These are phyloP conservation scores for Fraxinus quadrangulata DNA, from an alignment of 257 asterid genomes.

Conservation along the genomic window DNA sequence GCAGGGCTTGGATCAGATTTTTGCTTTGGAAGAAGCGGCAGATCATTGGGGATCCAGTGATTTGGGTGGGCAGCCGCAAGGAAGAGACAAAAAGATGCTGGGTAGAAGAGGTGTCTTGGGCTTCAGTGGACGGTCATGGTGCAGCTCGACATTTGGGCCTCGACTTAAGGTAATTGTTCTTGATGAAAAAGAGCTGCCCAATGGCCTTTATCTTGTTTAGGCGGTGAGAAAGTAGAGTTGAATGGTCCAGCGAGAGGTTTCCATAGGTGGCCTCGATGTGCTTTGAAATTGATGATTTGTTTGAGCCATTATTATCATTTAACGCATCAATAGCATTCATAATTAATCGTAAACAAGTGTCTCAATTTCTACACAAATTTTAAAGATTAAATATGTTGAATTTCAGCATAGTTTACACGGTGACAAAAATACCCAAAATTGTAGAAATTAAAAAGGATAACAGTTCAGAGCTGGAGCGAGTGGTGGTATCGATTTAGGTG, in stretches of 20 bases:
- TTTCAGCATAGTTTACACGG: no score
- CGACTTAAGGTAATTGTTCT: constrained; percentile 70
- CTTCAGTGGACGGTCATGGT: constrained; percentile 92
- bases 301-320: constrained; percentile 58
- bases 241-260: constrained; percentile 55
- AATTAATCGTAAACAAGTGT: constrained; percentile 49
- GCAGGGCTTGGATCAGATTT: constrained; percentile 13
- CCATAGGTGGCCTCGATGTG: constrained; percentile 69
- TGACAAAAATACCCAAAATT: no score
- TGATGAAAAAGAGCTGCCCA: constrained; percentile 62
- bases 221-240: constrained; percentile 64
- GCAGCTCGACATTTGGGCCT: constrained; percentile 68
- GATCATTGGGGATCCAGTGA: constrained; percentile 44
- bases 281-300: constrained; percentile 58
- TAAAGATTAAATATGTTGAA: not conserved
- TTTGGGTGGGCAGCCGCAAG: constrained; percentile 81
- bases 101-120: constrained; percentile 50
- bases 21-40: constrained; percentile 41
- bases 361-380: not conserved
- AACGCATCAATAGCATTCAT: constrained; percentile 59
- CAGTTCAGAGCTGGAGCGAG: constrained; percentile 39
- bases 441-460: constrained; percentile 33
- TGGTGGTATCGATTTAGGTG: no score
- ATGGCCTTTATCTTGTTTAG: constrained; percentile 66
- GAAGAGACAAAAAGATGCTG: constrained; percentile 37